Conservation (phyloP, 257 asterid genomes). For the Galeopsis tetrahit region DNA sequence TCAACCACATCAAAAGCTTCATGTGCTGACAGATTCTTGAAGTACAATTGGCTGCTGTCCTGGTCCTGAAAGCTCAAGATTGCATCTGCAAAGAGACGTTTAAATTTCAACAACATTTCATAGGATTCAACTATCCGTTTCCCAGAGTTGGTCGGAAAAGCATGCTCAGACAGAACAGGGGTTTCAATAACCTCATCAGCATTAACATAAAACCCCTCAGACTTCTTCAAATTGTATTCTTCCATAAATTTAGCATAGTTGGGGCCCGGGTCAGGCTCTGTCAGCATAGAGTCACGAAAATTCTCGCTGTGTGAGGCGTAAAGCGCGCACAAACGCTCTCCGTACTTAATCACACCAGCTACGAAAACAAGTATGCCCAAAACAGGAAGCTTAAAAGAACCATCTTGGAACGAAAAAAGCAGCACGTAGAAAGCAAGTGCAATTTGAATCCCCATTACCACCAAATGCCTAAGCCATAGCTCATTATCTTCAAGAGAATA, state of each 20-base stretch:
- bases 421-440: slow-evolving; percentile 45
- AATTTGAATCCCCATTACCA: slow-evolving; percentile 46
- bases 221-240: slow-evolving; percentile 51
- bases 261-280: slow-evolving; percentile 57
- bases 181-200: slow-evolving; percentile 45
- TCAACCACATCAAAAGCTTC: slow-evolving; percentile 53
- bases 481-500: slow-evolving; percentile 62
- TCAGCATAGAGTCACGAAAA: slow-evolving; percentile 49
- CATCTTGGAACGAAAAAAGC: slow-evolving; percentile 40
- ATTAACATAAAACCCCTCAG: slow-evolving; percentile 46
- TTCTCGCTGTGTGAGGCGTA: slow-evolving; percentile 42
- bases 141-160: not conserved
- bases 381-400: slow-evolving; percentile 40
- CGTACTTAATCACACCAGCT: slow-evolving; percentile 50
- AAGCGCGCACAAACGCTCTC: slow-evolving; percentile 50
- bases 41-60: slow-evolving; percentile 47
- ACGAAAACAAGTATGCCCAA: slow-evolving; percentile 31
- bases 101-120: slow-evolving; percentile 44
- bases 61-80: slow-evolving; percentile 62
- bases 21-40: not conserved
- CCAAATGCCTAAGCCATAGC: slow-evolving; percentile 61
- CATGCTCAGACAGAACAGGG: slow-evolving; percentile 35
- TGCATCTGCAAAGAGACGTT: slow-evolving; percentile 54
- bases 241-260: slow-evolving; percentile 63
- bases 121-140: slow-evolving; percentile 36